Base-by-base conservation (phyloP, 2,329 filamentous ascomycete genomes). In the Leptographium radiaticola region DNA sequence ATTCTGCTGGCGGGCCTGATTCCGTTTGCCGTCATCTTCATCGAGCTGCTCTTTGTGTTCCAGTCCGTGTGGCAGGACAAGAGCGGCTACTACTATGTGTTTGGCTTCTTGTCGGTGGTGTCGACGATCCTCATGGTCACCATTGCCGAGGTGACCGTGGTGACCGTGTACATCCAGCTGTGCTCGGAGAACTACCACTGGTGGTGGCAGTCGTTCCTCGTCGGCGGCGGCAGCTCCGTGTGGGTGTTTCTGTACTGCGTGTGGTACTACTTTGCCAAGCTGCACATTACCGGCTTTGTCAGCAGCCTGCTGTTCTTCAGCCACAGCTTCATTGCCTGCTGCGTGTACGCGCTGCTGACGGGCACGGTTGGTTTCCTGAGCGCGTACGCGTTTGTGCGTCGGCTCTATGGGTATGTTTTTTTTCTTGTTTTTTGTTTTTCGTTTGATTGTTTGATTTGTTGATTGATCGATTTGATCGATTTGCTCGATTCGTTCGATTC, bases 21-120 rank as follows among this genome's bases (percentile, higher is more conserved):
- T 9, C 88, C 89, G 0, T 95, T 95, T 64, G 86, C 86, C 2
- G 87, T 63, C 39, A 59, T 62, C 34, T 61, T 61, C 40, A 59
- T 63, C 53, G 61, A 62, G 58, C 59, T 64, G 20, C 58, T 63
- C 20, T 59, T 63, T 39, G 56, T 63, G 25, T 55, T 63, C 53
- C 87, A 89, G 69, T 89, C 85, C 49, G 68, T 94, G 38, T 93
- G 88, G 86, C 85, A 90, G 66, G 89, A 94, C 68, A 94, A 94
- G 73, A 89, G 82, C 63, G 87, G 87, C 8, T 94, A 90, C 68
- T 95, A 95, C 69, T 95, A 95, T 67, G 83, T 94, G 25, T 95
- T 93, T 65, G 89, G 89, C 12, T 95, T 91, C 71, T 69, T 93
- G 58, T 82, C 83, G 9, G 81, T 89, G 16, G 84, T 93, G 11